Evolutionary conservation across 805 yeast species (phyloP), one percentile per base, ranked within the genome.

Genomic region (Saccharomycopsis guyanensis): DNA sequence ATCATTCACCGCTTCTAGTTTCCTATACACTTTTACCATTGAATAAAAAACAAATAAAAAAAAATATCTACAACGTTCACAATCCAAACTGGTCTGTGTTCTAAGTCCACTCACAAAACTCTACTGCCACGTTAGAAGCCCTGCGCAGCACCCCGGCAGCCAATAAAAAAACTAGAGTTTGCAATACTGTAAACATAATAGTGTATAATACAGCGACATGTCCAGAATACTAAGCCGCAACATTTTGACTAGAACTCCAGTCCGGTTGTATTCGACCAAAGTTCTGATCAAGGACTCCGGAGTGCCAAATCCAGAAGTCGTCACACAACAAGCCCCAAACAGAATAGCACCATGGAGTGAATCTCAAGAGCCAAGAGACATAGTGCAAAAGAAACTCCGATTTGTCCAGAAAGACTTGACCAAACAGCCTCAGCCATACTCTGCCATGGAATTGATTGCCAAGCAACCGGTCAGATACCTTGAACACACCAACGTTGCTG

Each of bases 391-490:
- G 45, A 73, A 79, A 50, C 78, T 84, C 3, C 71, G 89, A 55
- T 86, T 86, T 57, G 75, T 80, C 42, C 94, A 84, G 57, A 75
- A 68, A 53, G 87, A 86, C 58, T 66, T 86, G 47, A 64, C 66
- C 4, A 59, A 66, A 38, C 93, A 86, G 66, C 95, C 95, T 46
- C 74, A 72, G 57, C 87, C 95, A 4, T 77, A 78, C 52, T 85
- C 94, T 36, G 95, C 94, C 46, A 86, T 86, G 58, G 93, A 86
- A 38, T 72, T 86, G 63, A 83, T 86, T 56, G 80, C 82, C 27
- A 67, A 80, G 59, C 78, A 79, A 58, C 95, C 95, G 2, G 66
- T 86, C 36, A 68, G 76, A 55, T 82, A 73, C 58, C 67, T 86
- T 50, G 57, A 65, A 34, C 73, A 71, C 52, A 73, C 68, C 27